Base-by-base conservation (phyloP, 805 yeast genomes). In the Diddensiella transvaalensis region DNA sequence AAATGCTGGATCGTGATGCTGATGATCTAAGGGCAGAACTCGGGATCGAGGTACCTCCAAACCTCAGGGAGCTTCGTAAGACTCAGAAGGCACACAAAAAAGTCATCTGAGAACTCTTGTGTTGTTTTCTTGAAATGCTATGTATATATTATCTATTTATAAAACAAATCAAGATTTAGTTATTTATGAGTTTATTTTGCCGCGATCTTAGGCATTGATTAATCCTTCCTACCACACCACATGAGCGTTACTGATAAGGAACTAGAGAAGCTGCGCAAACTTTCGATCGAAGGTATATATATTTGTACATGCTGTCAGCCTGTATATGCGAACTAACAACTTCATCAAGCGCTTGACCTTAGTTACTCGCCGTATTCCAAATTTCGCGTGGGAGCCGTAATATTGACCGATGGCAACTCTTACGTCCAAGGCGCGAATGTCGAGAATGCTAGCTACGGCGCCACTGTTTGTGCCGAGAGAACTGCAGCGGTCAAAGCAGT, bases 401-500 rank as follows among this genome's bases (percentile, higher is more conserved):
- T 91, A 1, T 60, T 87, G 21, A 73, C 87, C 1, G 64, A 61
- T 0, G 61, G 69, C 5, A 85, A 79, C 2, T 68, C 68, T 17
- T 71, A 62, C 38, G 67, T 83, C 21, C 60, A 67, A 10, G 99
- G 98, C 3, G 95, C 95, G 36, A 91, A 91, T 57, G 81, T 93
- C 22, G 99, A 91, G 63, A 93, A 91, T 63, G 98, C 97, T 2
- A 80, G 93, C 42, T 90, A 86, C 61, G 95, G 79, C 1, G 90
- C 80, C 2, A 75, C 81, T 1, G 77, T 84, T 21, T 85, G 95
- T 63, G 95, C 95, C 0, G 95, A 85, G 59, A 69, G 89, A 36
- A 75, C 84, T 0, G 82, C 91, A 0, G 71, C 83, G 1, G 73
- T 75, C 10, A 74, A 75, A 37, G 84, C 86, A 0, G 74, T 80